Evolutionary conservation across 176 grass and related monocot genomes (phyloP), one percentile per base, ranked within the genome.

Genomic region (Cenchrus americanus): DNA sequence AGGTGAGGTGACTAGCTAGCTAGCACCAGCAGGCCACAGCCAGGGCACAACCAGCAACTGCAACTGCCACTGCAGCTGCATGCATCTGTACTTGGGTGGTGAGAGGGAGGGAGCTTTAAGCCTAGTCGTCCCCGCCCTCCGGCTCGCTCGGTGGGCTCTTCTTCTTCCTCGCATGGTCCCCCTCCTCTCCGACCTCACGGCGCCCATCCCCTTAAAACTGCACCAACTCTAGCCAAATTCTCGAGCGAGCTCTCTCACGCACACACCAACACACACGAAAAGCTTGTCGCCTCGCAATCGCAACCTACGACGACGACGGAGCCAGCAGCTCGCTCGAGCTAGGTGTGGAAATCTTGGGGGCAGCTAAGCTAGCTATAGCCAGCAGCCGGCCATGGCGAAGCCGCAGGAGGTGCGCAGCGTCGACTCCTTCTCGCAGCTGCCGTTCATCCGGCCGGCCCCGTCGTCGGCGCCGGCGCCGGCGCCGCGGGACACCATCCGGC

Each of bases 391-490:
- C 87, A 96, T 96, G 93, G 91, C 80, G 75, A 82, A 88, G 82
- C 73, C 84, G 71, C 87, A 87, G 76, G 87, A 86, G 69, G 75
- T 88, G 30, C 64, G 62, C 49, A 87, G 83, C 67, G 90, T 97
- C 63, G 94, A 92, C 82, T 92, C 94, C 14, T 97, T 97, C 89
- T 97, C 94, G 15, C 89, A 97, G 88, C 89, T 97, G 79, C 94
- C 94, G 2, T 97, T 94, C 89, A 90, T 85, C 71, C 70, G 91
- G 58, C 76, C 89, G 5, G 24, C 75, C 0, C 83, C 67, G 22
- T 17, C 77, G 22, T 60, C 32, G 50, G 44, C 69, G 26, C 80
- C 14, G n/a, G n/a, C n/a, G 17, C 71, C 55, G 23, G 71, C 74
- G 67, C 21, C 55, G n/a, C 57, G 73, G 17, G 87, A 86, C 78